These are phyloP conservation scores for Boehmeria nivea DNA, from an alignment of 306 rosid genomes.

Conservation along the genomic window DNA sequence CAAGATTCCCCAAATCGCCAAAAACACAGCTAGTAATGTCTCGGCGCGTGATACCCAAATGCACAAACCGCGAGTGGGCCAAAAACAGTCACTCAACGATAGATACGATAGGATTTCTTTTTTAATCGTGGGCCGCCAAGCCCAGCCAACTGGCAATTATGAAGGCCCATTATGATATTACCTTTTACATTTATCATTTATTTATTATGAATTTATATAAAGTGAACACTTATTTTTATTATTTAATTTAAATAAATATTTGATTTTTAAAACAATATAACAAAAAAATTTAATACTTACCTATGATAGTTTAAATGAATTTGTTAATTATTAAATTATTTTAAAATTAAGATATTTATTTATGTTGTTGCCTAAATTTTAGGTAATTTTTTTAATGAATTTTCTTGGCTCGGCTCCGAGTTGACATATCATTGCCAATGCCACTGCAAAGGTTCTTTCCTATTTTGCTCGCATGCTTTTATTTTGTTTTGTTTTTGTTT, in stretches of 20 bases:
- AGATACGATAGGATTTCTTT: background rate
- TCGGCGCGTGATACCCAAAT: background rate
- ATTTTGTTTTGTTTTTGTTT: too few species aligned
- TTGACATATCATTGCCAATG: slow-evolving; percentile 35
- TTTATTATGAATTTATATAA: too few species aligned
- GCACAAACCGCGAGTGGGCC: background rate
- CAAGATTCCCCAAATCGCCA: background rate
- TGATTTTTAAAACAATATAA: too few species aligned
- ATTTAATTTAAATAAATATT: too few species aligned
- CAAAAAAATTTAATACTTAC: too few species aligned
- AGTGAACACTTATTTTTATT: too few species aligned
- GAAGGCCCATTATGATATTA: slow-evolving; percentile 18
- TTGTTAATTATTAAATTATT: too few species aligned
- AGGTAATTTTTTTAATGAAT: background rate
- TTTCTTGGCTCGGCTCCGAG: too few species aligned
- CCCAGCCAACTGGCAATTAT: slow-evolving; percentile 7
- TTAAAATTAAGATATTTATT: too few species aligned
- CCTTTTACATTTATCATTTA: too few species aligned
- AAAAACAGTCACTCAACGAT: background rate
- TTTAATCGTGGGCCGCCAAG: slow-evolving; percentile 16
- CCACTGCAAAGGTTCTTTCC: slow-evolving; percentile 9
- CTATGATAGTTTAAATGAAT: too few species aligned
- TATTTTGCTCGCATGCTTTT: slow-evolving; percentile 22
- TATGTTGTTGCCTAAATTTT: too few species aligned
- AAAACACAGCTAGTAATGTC: background rate